These are phyloP conservation scores for Candida piceae DNA, from an alignment of 805 yeast species.

Conservation along the genomic window DNA sequence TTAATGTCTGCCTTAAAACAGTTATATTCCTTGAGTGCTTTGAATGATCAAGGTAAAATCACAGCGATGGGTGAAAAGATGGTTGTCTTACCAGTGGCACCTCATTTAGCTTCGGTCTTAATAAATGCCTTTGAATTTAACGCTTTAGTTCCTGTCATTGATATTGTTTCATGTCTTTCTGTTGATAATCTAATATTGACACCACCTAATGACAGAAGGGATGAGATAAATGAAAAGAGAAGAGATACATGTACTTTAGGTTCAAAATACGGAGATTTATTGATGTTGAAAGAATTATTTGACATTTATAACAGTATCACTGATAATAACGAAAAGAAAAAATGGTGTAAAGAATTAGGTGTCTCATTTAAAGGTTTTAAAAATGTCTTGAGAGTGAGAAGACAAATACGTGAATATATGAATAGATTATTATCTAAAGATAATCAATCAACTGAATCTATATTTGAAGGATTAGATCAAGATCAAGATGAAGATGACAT, in stretches of 20 bases:
- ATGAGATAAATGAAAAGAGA: conserved; percentile 76
- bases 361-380: conserved; percentile 75
- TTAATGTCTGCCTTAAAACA: conserved; percentile 72
- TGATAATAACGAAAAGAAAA: conserved; percentile 50
- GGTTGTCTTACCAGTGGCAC: conserved; percentile 89
- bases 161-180: conserved; percentile 87
- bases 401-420: conserved; percentile 72
- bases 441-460: conserved; percentile 18
- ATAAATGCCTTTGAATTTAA: conserved; percentile 56
- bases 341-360: conserved; percentile 80
- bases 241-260: conserved; percentile 67
- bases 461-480: conserved; percentile 25
- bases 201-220: conserved; percentile 75
- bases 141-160: conserved; percentile 62
- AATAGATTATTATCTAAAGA: conserved; percentile 37
- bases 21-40: conserved; percentile 72
- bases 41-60: conserved; percentile 69
- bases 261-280: conserved; percentile 72
- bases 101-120: conserved; percentile 83
- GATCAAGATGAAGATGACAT: conserved; percentile 1
- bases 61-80: conserved; percentile 78
- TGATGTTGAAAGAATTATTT: conserved; percentile 74
- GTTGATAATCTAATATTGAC: conserved; percentile 83
- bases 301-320: conserved; percentile 46
- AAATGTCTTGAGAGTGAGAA: conserved; percentile 69